Percentiles rank a stretch among this genome's conserved stretches.
Evolutionary conservation across 495 filamentous ascomycete species (phyloP).

Genomic region (Penicillium odoratum): DNA sequence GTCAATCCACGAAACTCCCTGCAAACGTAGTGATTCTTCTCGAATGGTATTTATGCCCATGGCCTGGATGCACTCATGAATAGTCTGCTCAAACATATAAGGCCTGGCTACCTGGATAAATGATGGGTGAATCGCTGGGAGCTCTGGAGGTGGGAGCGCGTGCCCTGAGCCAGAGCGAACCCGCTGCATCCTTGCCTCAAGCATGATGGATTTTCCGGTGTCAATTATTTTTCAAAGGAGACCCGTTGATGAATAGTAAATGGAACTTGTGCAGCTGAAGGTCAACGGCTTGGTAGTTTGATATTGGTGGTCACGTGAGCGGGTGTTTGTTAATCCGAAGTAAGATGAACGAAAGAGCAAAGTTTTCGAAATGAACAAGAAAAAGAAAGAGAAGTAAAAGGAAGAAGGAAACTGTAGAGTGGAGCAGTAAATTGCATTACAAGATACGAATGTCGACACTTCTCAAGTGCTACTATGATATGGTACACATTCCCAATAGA

Average conservation of each 20-base stretch:
- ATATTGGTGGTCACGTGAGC: slow-evolving; percentile 12
- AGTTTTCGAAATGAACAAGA: background rate
- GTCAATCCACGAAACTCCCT: slow-evolving; percentile 81
- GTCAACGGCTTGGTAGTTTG: background rate
- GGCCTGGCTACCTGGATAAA: slow-evolving; percentile 70
- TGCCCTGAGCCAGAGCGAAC: slow-evolving; percentile 10
- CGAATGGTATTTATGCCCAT: slow-evolving; percentile 56
- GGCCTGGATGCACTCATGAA: slow-evolving; percentile 56
- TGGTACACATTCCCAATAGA: too few relatives aligned
- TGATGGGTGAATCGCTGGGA: slow-evolving; percentile 63
- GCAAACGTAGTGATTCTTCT: slow-evolving; percentile 70
- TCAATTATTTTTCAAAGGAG: background rate
- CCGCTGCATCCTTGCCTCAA: slow-evolving; percentile 23
- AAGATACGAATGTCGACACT: too few relatives aligned
- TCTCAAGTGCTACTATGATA: too few relatives aligned
- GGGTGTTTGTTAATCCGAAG: slow-evolving; percentile 11
- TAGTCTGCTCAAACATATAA: slow-evolving; percentile 63
- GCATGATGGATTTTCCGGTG: background rate
- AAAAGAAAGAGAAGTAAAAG: background rate
- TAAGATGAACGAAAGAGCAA: background rate
- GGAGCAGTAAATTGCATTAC: background rate
- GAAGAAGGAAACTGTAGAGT: background rate
- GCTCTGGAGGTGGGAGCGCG: slow-evolving; percentile 25
- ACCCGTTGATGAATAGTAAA: background rate
- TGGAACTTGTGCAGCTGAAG: background rate